phyloP scores from a whole-genome alignment of 2,329 filamentous ascomycete genomes.

The Aspergillus glaucus region DNA sequence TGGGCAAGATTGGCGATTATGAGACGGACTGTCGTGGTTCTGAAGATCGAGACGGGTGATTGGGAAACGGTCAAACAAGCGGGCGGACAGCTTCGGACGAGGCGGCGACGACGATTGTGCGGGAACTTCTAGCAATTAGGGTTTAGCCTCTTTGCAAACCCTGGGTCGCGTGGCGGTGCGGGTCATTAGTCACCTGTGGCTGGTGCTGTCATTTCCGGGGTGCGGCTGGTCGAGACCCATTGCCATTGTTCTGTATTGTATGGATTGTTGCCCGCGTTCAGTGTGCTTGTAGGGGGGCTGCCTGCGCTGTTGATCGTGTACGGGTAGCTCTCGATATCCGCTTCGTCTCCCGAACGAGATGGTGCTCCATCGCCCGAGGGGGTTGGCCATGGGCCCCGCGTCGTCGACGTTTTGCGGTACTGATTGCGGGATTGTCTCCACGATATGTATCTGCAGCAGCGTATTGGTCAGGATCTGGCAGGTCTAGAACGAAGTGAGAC shows the following conservation, averaged over 20 bases:
- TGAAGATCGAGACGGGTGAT: slow-evolving; percentile 11
- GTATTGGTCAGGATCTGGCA: not conserved
- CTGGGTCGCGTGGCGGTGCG: slow-evolving; percentile 18
- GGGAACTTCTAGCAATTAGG: slow-evolving; percentile 16
- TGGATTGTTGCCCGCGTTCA: not conserved
- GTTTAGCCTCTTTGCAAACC: slow-evolving; percentile 14
- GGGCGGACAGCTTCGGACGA: slow-evolving; percentile 1
- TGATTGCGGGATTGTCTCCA: not conserved
- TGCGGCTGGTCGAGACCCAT: not conserved
- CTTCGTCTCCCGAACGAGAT: not conserved
- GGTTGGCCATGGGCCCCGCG: not conserved
- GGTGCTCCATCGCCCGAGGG: not conserved
- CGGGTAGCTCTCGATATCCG: not conserved
- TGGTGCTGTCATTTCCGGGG: not conserved
- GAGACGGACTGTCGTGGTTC: slow-evolving; percentile 14
- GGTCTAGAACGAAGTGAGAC: not conserved
- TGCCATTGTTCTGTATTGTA: not conserved
- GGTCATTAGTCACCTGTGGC: not conserved
- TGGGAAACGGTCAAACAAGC: not conserved
- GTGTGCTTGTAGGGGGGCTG: not conserved
- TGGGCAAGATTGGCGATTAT: slow-evolving; percentile 47
- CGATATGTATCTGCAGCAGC: not conserved
- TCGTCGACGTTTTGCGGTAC: not conserved
- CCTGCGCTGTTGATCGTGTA: not conserved
- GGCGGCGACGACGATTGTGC: slow-evolving; percentile 7